Percentiles rank a stretch among this genome's conserved stretches.
These are phyloP conservation scores for Mycothermus thermophilus DNA, from an alignment of 495 filamentous ascomycete genomes.

Conservation along the genomic window DNA sequence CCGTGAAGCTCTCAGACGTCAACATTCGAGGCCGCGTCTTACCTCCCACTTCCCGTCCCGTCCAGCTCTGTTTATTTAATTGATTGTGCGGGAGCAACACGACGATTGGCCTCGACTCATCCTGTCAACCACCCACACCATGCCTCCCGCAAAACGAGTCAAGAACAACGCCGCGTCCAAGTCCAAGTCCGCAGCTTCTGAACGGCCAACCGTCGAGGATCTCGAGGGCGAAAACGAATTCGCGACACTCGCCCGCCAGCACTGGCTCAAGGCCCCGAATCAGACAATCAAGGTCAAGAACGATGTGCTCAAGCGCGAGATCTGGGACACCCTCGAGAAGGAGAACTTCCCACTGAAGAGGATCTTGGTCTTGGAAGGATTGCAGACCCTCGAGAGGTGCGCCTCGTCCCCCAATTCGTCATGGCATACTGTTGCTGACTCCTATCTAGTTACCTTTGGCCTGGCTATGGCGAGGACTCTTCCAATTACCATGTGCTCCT, in stretches of 20 bases:
- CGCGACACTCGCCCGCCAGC: slow-evolving; percentile 64
- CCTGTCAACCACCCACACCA: too few species aligned
- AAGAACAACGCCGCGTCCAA: slow-evolving; percentile 30
- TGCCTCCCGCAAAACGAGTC: slow-evolving; percentile 37
- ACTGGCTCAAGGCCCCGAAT: slow-evolving; percentile 63
- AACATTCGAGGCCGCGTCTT: too few species aligned
- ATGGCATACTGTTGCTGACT: slow-evolving; percentile 9
- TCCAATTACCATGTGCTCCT: slow-evolving; percentile 84
- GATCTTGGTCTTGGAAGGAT: slow-evolving; percentile 71
- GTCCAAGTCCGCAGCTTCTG: slow-evolving; percentile 20
- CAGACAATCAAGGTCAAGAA: slow-evolving; percentile 59
- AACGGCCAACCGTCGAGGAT: slow-evolving; percentile 28
- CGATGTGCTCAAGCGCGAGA: slow-evolving; percentile 71
- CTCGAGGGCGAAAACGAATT: slow-evolving; percentile 67
- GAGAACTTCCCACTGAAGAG: slow-evolving; percentile 63
- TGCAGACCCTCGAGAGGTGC: slow-evolving; percentile 82
- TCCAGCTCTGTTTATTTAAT: background rate
- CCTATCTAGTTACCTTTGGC: slow-evolving; percentile 69
- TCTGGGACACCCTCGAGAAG: slow-evolving; percentile 82
- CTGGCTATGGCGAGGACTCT: slow-evolving; percentile 74
- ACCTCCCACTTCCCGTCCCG: too few species aligned
- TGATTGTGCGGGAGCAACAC: slow-evolving; percentile 11
- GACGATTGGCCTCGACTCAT: background rate
- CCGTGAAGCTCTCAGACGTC: too few species aligned
- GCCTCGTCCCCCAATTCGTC: slow-evolving; percentile 1